Evolutionary conservation across 1,284 basidiomycete genomes (phyloP), one percentile per base, ranked within the genome.

Genomic region (Cutaneotrichosporon dermatis): DNA sequence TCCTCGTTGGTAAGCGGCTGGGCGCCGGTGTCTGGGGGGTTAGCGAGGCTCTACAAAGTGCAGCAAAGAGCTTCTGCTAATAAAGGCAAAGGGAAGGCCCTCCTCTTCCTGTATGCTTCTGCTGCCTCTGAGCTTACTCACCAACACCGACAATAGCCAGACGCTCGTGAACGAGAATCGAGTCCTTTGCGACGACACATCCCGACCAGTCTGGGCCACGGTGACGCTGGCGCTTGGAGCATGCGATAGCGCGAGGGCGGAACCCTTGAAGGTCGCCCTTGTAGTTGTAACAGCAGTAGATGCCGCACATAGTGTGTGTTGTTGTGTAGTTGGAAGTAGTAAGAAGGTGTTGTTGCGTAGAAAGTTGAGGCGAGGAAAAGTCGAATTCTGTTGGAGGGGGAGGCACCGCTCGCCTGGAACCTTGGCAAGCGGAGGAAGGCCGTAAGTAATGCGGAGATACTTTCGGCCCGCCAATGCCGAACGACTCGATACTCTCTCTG

Each of bases 101-200:
- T 25, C 25, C 25, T 25, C 25, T 25, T 25, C 25, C 25, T 25
- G 52, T 7, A 54, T 6, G 33, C 33, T 6, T 50, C 25, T 41
- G 39, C 25, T 3, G 37, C 15, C 6, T 12, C 25, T 16, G 10
- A 5, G 13, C 6, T 9, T 44, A 84, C 90, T 80, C 63, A 93
- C 93, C 93, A 68, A 99, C 92, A 73, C 96, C 96, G 63, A 99
- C 96, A 76, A 99, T 92, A 46, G 96, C 96, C 55, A 99, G 83
- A 66, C 92, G 88, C 77, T 94, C 92, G 69, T 95, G 92, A 36
- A 89, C 89, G 58, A 95, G 83, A 59, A 95, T 83, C 49, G 84
- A 83, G 65, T 89, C 83, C 75, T 87, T 85, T 52, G 89, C 89
- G 65, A 92, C 88, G 78, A 86, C 88, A 79, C 90, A 94, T 42